Evolutionary conservation across 768 basidiomycete species (phyloP).

Genomic region (Boletus pseudopeckii): DNA sequence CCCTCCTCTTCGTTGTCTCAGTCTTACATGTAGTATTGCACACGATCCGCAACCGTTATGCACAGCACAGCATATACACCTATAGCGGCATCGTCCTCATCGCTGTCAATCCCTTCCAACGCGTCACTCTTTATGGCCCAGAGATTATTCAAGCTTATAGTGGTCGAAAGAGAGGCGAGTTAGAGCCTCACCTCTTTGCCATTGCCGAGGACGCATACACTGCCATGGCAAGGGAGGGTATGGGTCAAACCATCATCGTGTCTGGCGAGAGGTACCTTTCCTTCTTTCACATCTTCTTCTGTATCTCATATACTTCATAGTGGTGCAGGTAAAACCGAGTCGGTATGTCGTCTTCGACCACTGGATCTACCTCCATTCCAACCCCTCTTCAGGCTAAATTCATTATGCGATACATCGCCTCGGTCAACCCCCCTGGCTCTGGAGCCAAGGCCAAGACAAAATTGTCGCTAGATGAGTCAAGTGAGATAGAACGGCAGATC

Average conservation of each 20-base stretch:
- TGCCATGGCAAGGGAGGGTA: constrained; percentile 89
- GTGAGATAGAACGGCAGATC: constrained; percentile 96
- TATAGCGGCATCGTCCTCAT: constrained; percentile 99
- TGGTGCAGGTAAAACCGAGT: constrained; percentile 99
- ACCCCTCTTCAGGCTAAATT: constrained; percentile 73
- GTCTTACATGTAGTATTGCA: constrained; percentile 67
- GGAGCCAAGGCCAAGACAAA: constrained; percentile 64
- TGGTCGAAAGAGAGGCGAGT: constrained; percentile 85
- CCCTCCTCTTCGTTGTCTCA: neutral
- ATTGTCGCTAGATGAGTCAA: constrained; percentile 76
- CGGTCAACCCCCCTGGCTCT: constrained; percentile 81
- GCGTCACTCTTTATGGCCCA: constrained; percentile 93
- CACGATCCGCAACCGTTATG: constrained; percentile 95
- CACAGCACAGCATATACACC: constrained; percentile 96
- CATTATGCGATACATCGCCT: constrained; percentile 98
- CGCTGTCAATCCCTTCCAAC: constrained; percentile 98
- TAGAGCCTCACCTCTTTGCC: constrained; percentile 97
- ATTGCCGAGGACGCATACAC: constrained; percentile 99
- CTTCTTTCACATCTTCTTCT: neutral
- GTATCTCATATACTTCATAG: constrained; percentile 39
- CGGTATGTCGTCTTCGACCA: constrained; percentile 46
- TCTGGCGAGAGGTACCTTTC: constrained; percentile 86
- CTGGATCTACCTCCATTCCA: neutral
- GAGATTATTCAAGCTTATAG: constrained; percentile 98
- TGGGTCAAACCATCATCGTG: constrained; percentile 98